Conservation (phyloP, 805 yeast species). For the Metschnikowia kofuensis region DNA sequence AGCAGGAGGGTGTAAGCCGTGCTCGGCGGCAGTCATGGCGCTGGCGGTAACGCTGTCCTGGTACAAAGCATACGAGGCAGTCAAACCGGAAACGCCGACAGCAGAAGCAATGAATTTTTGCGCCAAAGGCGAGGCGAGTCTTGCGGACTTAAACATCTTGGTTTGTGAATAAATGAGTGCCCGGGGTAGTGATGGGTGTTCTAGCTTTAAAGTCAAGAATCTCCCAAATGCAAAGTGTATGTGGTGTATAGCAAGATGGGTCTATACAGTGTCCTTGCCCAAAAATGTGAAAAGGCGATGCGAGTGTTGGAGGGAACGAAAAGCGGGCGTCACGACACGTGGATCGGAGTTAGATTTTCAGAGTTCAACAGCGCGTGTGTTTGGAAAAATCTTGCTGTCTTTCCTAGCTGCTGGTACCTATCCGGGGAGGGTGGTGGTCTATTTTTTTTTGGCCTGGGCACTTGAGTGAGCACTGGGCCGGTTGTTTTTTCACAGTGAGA, state of each 20-base stretch:
- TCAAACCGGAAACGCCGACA: conserved; percentile 71
- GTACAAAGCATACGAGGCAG: conserved; percentile 79
- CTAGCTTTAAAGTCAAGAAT: neutral
- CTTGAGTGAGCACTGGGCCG: conserved; percentile 7
- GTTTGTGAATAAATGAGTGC: neutral
- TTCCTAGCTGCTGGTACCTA: conserved; percentile 6
- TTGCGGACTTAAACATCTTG: conserved; percentile 18
- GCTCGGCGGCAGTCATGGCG: conserved; percentile 99
- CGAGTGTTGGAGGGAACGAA: neutral
- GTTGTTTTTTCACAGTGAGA: conserved; percentile 5
- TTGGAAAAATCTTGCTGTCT: neutral
- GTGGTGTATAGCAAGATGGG: conserved; percentile 1
- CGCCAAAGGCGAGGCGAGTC: conserved; percentile 21
- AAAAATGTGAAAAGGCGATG: neutral
- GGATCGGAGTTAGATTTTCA: neutral
- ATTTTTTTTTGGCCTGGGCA: conserved; percentile 1
- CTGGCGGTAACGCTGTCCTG: conserved; percentile 82
- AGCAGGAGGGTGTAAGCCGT: conserved; percentile 94
- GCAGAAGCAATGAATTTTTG: conserved; percentile 59
- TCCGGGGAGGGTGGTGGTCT: conserved; percentile 5
- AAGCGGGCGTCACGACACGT: neutral
- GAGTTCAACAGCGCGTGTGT: neutral
- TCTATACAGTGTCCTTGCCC: conserved; percentile 1
- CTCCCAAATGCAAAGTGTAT: conserved; percentile 4
- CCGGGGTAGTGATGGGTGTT: conserved; percentile 1